Percentiles rank a stretch among this genome's conserved stretches.
phyloP scores from a whole-genome alignment of 2,329 filamentous ascomycete species.

The Calcarisporium arbuscula region DNA sequence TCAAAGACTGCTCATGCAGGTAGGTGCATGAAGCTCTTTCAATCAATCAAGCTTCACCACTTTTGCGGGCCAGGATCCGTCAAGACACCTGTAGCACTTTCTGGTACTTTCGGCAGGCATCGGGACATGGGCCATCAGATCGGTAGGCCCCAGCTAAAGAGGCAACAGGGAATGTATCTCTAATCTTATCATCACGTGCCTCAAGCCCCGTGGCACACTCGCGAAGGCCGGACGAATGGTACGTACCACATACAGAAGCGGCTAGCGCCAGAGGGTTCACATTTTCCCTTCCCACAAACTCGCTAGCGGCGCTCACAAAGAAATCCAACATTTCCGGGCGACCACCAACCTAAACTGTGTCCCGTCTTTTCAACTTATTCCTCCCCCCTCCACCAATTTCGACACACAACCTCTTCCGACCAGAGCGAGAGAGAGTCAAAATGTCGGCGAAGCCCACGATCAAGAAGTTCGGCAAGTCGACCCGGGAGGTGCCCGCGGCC shows the following conservation, averaged over 20 bases:
- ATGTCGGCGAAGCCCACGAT: conserved; percentile 73
- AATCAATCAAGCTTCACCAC: conserved; percentile 8
- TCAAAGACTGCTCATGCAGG: too few species aligned
- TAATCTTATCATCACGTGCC: conserved; percentile 33
- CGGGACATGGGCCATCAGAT: too few species aligned
- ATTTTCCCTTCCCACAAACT: conserved; percentile 39
- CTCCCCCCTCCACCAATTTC: conserved; percentile 26
- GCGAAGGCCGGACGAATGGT: conserved; percentile 9
- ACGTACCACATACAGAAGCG: conserved; percentile 18
- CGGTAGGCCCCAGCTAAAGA: neutral
- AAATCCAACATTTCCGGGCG: conserved; percentile 34
- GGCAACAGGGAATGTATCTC: conserved; percentile 3
- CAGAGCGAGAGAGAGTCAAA: conserved; percentile 37
- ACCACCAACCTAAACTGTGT: conserved; percentile 30
- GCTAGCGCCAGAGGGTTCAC: conserved; percentile 35
- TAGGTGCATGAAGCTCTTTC: too few species aligned
- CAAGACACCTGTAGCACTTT: conserved; percentile 26
- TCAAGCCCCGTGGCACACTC: conserved; percentile 24
- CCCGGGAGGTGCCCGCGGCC: conserved; percentile 80
- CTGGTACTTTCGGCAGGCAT: conserved; percentile 31
- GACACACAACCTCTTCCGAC: conserved; percentile 31
- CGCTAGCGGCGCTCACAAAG: conserved; percentile 35
- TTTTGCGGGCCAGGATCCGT: too few species aligned
- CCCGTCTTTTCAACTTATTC: too few species aligned
- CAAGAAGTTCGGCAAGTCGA: conserved; percentile 97